Base-by-base conservation (phyloP, 352 stramenopile genomes). In the Phytophthora pini region DNA sequence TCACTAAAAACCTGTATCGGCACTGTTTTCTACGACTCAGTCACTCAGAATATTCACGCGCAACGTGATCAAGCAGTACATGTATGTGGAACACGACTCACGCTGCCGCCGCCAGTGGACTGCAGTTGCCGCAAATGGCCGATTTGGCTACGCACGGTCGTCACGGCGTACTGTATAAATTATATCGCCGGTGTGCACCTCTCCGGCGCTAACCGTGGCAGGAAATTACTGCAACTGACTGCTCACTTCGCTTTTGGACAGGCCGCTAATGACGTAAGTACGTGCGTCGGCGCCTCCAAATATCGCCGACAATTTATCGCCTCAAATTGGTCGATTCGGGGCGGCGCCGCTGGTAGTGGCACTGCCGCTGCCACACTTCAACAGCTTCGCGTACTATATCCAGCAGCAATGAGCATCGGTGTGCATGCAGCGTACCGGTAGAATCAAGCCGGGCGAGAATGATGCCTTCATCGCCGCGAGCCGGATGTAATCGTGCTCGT, bases 81-180 rank as follows among this genome's bases (percentile, higher is more conserved):
- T 36, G 9, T 4, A 32, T 32, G 29, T 26, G 24, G 24, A 26
- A 26, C 24, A 26, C 24, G 24, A 26, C 24, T 26, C 24, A 2
- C 24, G 24, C 24, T 26, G 24, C 24, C 24, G 4, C 24, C 24
- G 4, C 24, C 24, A 26, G 24, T 2, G 24, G 24, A 36, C 31
- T 20, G 17, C 17, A 20, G 17, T 20, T 20, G 12, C 38, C 32
- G 32, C 32, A 22, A 43, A 22, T 22, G 38, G 7, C 40, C 7
- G 8, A 29, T 46, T 46, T 34, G 9, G 36, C n/a, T 39, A 36
- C 2, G 5, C 20, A 27, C 12, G 22, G 17, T 38, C 50, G 34
- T 56, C 50, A 56, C 32, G 12, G 20, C 10, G 45, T 58, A 58
- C 58, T 5, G 48, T 66, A 66, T 61, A 66, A 22, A 66, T 66